Base-by-base conservation (phyloP, 352 stramenopile species). In the Phytophthora boehmeriae region DNA sequence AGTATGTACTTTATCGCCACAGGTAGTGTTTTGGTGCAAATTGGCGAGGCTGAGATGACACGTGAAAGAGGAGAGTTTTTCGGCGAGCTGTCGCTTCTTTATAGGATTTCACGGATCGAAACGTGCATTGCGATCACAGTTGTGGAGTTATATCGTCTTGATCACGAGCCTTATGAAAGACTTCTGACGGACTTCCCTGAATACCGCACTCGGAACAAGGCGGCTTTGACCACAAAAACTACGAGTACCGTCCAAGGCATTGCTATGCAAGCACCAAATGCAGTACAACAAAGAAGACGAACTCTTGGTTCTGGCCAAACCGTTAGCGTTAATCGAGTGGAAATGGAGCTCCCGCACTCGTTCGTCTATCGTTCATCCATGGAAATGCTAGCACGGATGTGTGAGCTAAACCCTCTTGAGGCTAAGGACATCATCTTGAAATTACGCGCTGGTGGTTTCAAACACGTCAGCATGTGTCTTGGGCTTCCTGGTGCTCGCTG, bases 161-260 rank as follows among this genome's bases (percentile, higher is more conserved):
- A 89, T n/a, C 48, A 79, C 27, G 56, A 64, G 11, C 67, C 69
- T 22, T 88, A 87, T 39, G 78, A 90, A 35, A 70, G 78, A 34
- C 48, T 88, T n/a, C 48, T 90, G 38, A 54, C 78, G 9, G 73
- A 83, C 19, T 90, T 84, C 6, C 81, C 81, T 0, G 73, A 88
- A 38, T 88, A 88, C 50, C 69, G 76, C 11, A 49, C 30, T 8
- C 65, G 62, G 43, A 82, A 78, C 54, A 71, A 72, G 16, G 39
- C 62, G 5, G 71, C 76, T 5, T 88, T 76, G 76, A 83, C 71
- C 5, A 79, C 63, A 14, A 17, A 13, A 17, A 4, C 34, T n/a
- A 39, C 34, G 14, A 20, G 22, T 4, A 44, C 14, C 2, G 6
- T 17, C 13, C 13, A 22, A 4, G 16, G n/a, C 2, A 3, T 44